Evolutionary conservation across 768 basidiomycete species (phyloP).

Genomic region (Sporobolomyces roseus): DNA sequence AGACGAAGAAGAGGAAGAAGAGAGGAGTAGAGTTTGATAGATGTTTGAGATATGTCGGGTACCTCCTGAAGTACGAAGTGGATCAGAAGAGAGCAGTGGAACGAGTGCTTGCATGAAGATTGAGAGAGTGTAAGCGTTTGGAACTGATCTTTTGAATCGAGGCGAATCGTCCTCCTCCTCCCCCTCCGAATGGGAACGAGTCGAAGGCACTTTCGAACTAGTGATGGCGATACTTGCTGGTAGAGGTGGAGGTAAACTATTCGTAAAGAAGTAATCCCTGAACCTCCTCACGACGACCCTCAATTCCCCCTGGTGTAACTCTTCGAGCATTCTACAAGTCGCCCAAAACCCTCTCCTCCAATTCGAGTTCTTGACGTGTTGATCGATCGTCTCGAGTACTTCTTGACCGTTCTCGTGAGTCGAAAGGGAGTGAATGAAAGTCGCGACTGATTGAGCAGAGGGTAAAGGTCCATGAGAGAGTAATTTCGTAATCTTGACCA

Average conservation of each 20-base stretch:
- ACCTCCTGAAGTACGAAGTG: background rate
- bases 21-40: too few relatives aligned
- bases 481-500: background rate
- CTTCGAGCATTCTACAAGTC: constrained; percentile 10
- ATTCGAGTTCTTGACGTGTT: background rate
- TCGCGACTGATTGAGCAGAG: background rate
- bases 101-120: constrained; percentile 17
- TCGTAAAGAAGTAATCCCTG: background rate
- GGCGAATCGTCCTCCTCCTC: background rate
- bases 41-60: background rate
- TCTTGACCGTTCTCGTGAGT: background rate
- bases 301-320: background rate
- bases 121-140: constrained; percentile 8
- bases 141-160: background rate
- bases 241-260: background rate
- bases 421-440: background rate
- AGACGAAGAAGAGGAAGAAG: background rate
- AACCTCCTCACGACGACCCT: background rate
- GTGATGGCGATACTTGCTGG: background rate
- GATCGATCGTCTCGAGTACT: background rate
- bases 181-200: background rate
- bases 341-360: constrained; percentile 11
- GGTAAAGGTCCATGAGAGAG: background rate
- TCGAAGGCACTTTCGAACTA: background rate
- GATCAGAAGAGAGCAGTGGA: background rate